These are phyloP conservation scores for Rhodocollybia butyracea DNA, from an alignment of 768 basidiomycete genomes.

Conservation along the genomic window DNA sequence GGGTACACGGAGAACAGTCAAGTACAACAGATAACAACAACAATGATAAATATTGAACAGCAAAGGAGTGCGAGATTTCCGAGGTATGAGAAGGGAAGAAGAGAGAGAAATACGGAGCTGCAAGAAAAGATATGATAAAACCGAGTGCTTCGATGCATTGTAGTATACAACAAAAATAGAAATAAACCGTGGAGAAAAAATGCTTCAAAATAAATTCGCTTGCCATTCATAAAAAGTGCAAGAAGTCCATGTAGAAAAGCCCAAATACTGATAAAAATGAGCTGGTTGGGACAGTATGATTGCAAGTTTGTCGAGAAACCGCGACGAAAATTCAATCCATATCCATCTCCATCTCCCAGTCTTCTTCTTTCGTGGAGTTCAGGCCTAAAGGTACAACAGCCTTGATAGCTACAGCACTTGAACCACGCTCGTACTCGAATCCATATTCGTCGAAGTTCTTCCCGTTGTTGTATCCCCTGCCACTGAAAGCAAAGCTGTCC, in stretches of 20 bases:
- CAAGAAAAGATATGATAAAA: no score
- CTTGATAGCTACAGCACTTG: background rate
- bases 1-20: no score
- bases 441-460: constrained; percentile 7
- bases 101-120: background rate
- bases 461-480: background rate
- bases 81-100: no score
- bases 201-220: background rate
- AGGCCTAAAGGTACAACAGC: background rate
- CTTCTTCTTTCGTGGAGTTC: constrained; percentile 17
- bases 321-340: constrained; percentile 41
- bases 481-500: background rate
- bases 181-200: background rate
- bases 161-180: background rate
- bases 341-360: constrained; percentile 75
- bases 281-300: background rate
- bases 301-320: background rate
- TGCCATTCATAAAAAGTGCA: no score
- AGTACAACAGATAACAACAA: no score
- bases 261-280: background rate
- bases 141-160: background rate
- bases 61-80: background rate
- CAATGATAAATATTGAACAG: no score
- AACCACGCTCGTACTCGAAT: constrained; percentile 2
- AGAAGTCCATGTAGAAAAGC: constrained; percentile 2